A percentile compares a stretch with the other conserved stretches of the same genome.
phyloP scores from a whole-genome alignment of 1,284 basidiomycete genomes.

The Bjerkandera adusta region DNA sequence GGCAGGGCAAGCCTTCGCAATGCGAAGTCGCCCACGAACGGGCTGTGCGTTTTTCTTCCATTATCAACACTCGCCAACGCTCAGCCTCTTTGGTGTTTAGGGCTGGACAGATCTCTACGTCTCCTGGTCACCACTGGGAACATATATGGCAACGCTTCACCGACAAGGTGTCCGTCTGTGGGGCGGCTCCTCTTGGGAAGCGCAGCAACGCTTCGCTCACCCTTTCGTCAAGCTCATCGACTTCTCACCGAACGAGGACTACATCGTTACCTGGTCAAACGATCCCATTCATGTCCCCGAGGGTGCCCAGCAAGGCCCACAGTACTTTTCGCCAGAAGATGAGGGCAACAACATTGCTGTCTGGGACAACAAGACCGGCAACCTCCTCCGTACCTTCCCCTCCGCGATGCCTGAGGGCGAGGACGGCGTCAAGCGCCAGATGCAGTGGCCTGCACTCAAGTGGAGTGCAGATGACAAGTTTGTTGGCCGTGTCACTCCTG shows the following conservation, averaged over 20 bases:
- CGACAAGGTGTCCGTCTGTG: constrained; percentile 95
- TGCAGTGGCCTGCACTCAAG: constrained; percentile 95
- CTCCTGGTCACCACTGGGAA: constrained; percentile 96
- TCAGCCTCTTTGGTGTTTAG: constrained; percentile 13
- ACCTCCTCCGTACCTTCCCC: constrained; percentile 93
- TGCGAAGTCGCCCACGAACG: constrained; percentile 79
- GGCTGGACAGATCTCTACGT: constrained; percentile 98
- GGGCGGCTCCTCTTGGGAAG: constrained; percentile 90
- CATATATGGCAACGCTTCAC: constrained; percentile 92
- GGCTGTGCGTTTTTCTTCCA: constrained; percentile 46
- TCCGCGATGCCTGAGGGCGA: constrained; percentile 54
- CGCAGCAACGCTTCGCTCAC: constrained; percentile 90
- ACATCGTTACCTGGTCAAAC: constrained; percentile 97
- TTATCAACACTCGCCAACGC: neutral
- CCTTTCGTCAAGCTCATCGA: constrained; percentile 95
- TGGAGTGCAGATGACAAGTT: constrained; percentile 98
- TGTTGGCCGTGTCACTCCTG: constrained; percentile 86
- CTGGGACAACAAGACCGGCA: constrained; percentile 96
- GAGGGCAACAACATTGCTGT: constrained; percentile 97
- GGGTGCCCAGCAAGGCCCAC: constrained; percentile 77
- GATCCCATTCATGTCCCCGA: constrained; percentile 90
- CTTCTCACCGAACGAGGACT: constrained; percentile 97
- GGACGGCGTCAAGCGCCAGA: constrained; percentile 67
- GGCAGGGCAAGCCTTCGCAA: constrained; percentile 91
- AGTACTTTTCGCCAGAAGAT: constrained; percentile 90